phyloP scores from a whole-genome alignment of 192 early-diverging fungal genomes.

The Rhizophagus sp. region DNA sequence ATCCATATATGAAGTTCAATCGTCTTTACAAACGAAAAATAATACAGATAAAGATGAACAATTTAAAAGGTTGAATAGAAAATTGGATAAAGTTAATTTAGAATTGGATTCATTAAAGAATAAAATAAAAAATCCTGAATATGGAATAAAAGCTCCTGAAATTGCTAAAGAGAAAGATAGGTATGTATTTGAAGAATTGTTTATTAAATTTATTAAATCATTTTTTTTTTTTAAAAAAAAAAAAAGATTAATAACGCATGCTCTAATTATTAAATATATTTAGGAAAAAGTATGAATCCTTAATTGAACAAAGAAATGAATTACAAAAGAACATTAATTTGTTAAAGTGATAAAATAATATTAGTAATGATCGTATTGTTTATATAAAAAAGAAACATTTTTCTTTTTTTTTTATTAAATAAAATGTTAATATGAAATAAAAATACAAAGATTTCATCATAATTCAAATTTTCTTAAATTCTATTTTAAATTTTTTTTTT shows the following conservation, averaged over 20 bases:
- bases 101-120: constrained; percentile 35
- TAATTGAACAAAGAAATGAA: neutral
- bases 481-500: too few species aligned
- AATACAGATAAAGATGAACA: constrained; percentile 24
- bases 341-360: neutral
- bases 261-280: too few species aligned
- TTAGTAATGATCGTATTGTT: too few species aligned
- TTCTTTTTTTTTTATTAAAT: too few species aligned
- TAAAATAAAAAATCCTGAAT: constrained; percentile 34
- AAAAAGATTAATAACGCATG: neutral
- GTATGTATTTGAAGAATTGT: constrained; percentile 22
- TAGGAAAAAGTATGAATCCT: neutral
- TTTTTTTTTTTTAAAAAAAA: too few species aligned
- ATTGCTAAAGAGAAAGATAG: constrained; percentile 39
- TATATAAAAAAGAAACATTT: too few species aligned
- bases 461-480: too few species aligned
- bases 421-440: too few species aligned
- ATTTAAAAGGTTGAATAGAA: constrained; percentile 32
- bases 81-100: constrained; percentile 32
- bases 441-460: too few species aligned
- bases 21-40: constrained; percentile 27
- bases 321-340: neutral
- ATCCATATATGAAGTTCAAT: constrained; percentile 33
- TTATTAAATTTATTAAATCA: too few species aligned
- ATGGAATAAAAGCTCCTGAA: constrained; percentile 34